Conservation (phyloP, 2,329 filamentous ascomycete genomes). For the Colletotrichum cuscutae region DNA sequence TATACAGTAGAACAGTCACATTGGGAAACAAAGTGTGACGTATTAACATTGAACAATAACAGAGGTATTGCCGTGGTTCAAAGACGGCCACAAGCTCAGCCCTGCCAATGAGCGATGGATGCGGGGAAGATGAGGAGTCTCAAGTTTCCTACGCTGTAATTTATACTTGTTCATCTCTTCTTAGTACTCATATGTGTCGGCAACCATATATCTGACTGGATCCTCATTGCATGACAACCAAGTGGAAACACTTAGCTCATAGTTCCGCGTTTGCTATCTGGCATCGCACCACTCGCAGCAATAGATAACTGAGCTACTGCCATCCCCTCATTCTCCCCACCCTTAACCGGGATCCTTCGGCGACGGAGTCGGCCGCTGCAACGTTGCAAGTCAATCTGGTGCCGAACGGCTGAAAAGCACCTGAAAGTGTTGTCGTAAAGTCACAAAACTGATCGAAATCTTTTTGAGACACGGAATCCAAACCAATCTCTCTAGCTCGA, state of each 20-base stretch:
- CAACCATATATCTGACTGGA: background rate
- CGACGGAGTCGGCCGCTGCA: conserved; percentile 6
- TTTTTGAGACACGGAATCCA: background rate
- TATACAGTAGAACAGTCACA: too few species aligned
- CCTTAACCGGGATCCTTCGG: conserved; percentile 8
- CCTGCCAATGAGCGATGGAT: background rate
- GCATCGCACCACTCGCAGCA: background rate
- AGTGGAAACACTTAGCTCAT: background rate
- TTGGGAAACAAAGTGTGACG: too few species aligned
- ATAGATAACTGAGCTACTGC: background rate
- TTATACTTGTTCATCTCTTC: background rate
- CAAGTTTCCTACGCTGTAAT: background rate
- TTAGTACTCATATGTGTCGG: too few species aligned
- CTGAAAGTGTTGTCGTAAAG: background rate
- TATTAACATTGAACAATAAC: too few species aligned
- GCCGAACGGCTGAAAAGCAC: background rate
- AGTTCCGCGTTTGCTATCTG: conserved; percentile 6
- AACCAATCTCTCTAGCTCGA: background rate
- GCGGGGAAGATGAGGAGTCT: conserved; percentile 1
- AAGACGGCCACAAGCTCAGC: conserved; percentile 34
- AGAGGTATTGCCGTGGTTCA: conserved; percentile 20
- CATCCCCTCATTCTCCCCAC: conserved; percentile 6
- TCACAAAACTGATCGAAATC: background rate
- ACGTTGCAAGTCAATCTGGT: conserved; percentile 19
- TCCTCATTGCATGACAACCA: background rate